phyloP scores from a whole-genome alignment of 306 rosid species.

The Acmispon strigosus region DNA sequence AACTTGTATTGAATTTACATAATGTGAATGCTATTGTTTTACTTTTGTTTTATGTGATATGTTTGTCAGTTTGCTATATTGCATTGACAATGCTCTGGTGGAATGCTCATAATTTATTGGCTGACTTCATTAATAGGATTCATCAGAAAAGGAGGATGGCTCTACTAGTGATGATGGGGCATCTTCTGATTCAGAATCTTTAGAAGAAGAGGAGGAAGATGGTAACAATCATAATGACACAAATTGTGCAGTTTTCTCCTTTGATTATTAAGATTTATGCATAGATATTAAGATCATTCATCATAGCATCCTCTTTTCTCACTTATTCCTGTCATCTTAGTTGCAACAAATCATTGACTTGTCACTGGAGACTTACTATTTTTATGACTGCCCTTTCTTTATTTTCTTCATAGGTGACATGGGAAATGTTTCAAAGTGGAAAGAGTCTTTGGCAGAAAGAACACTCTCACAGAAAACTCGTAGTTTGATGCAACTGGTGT shows the following conservation, averaged over 20 bases:
- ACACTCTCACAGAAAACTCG: slow-evolving; percentile 40
- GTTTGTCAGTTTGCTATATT: no score
- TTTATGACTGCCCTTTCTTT: slow-evolving; percentile 17
- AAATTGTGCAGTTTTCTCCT: slow-evolving; percentile 37
- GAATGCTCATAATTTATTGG: slow-evolving; percentile 5
- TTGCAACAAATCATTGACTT: background rate
- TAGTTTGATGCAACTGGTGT: slow-evolving; percentile 84
- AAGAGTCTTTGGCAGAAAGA: slow-evolving; percentile 61
- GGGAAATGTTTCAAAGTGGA: slow-evolving; percentile 89
- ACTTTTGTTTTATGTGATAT: slow-evolving; percentile 8
- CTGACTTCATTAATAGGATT: slow-evolving; percentile 45
- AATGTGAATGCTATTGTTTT: background rate
- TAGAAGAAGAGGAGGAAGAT: slow-evolving; percentile 32
- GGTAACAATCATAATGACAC: slow-evolving; percentile 33
- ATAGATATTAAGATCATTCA: background rate
- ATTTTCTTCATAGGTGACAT: slow-evolving; percentile 23
- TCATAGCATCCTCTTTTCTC: background rate
- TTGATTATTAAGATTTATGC: background rate
- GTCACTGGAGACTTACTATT: background rate
- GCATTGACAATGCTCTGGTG: background rate
- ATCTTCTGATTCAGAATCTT: slow-evolving; percentile 43
- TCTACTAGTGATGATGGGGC: slow-evolving; percentile 21
- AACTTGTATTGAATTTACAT: background rate
- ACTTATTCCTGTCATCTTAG: background rate
- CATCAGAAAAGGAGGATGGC: slow-evolving; percentile 38